phyloP scores from a whole-genome alignment of 2,329 filamentous ascomycete genomes.

The Coniella lustricola region DNA sequence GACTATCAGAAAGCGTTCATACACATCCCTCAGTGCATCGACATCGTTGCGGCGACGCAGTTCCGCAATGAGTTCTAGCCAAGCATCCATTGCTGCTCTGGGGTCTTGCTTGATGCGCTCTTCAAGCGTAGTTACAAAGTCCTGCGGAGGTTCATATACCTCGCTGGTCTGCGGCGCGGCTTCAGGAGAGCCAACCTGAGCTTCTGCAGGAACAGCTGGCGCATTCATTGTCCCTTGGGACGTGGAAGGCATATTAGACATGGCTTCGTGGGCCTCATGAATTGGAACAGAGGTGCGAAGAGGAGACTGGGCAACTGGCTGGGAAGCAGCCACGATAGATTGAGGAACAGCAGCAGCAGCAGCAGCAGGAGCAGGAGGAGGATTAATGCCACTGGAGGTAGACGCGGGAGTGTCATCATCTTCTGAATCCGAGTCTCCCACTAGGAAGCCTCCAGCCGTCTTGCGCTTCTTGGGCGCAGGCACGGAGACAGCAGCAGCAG shows the following conservation, averaged over 20 bases:
- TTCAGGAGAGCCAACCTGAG: conserved; percentile 32
- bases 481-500: conserved; percentile 15
- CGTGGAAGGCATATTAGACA: conserved; percentile 27
- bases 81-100: conserved; percentile 85
- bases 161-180: conserved; percentile 55
- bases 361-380: conserved; percentile 15
- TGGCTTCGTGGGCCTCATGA: conserved; percentile 23
- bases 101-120: conserved; percentile 89
- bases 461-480: conserved; percentile 47
- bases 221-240: conserved; percentile 18
- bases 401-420: conserved; percentile 31
- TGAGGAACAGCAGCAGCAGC: too few relatives aligned
- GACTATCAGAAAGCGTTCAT: conserved; percentile 77
- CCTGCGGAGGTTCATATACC: conserved; percentile 39
- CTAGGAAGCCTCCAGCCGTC: conserved; percentile 52
- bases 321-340: too few relatives aligned
- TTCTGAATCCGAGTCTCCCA: conserved; percentile 54
- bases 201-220: conserved; percentile 18
- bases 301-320: conserved; percentile 16
- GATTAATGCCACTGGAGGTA: conserved; percentile 19
- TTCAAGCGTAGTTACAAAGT: conserved; percentile 49
- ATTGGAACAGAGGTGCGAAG: conserved; percentile 18
- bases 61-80: conserved; percentile 80
- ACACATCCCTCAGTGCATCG: conserved; percentile 72
- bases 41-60: conserved; percentile 74